Evolutionary conservation across 83 land plant species (phyloP).

Genomic region (Thuja plicata): DNA sequence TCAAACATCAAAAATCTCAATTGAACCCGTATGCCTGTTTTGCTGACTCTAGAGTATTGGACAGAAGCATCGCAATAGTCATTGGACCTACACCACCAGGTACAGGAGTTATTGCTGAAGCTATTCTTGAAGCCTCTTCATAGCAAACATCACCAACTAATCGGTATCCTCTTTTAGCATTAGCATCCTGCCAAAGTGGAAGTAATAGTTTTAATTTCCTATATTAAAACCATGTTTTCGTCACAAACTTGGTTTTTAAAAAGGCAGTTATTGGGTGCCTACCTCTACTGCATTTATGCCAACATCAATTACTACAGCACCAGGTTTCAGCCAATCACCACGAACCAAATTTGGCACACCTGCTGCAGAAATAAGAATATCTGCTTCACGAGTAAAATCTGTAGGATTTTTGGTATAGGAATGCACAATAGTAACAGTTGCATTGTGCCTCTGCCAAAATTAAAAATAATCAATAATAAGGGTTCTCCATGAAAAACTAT

Average conservation of each 20-base stretch:
- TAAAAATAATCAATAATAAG: background rate
- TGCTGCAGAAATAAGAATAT: slow-evolving; percentile 82
- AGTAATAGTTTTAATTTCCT: background rate
- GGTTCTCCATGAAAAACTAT: background rate
- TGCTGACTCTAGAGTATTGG: slow-evolving; percentile 86
- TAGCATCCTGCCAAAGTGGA: slow-evolving; percentile 49
- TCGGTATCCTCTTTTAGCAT: slow-evolving; percentile 61
- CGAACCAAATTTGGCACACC: slow-evolving; percentile 86
- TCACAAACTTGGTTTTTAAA: background rate
- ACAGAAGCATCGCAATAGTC: slow-evolving; percentile 91
- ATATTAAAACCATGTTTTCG: background rate
- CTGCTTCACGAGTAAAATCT: slow-evolving; percentile 80
- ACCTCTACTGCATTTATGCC: slow-evolving; percentile 86
- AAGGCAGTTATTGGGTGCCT: background rate
- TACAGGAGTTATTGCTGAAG: slow-evolving; percentile 84
- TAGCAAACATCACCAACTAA: slow-evolving; percentile 85
- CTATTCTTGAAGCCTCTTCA: slow-evolving; percentile 75
- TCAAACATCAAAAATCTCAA: slow-evolving; percentile 1
- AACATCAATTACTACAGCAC: slow-evolving; percentile 88
- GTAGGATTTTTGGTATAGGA: slow-evolving; percentile 77
- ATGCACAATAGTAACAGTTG: slow-evolving; percentile 86
- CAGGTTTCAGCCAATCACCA: slow-evolving; percentile 89
- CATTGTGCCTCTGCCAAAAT: slow-evolving; percentile 75
- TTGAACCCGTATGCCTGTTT: slow-evolving; percentile 44
- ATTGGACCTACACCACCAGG: slow-evolving; percentile 98